These are phyloP conservation scores for Talaromyces liani DNA, from an alignment of 495 filamentous ascomycete genomes.

Conservation along the genomic window DNA sequence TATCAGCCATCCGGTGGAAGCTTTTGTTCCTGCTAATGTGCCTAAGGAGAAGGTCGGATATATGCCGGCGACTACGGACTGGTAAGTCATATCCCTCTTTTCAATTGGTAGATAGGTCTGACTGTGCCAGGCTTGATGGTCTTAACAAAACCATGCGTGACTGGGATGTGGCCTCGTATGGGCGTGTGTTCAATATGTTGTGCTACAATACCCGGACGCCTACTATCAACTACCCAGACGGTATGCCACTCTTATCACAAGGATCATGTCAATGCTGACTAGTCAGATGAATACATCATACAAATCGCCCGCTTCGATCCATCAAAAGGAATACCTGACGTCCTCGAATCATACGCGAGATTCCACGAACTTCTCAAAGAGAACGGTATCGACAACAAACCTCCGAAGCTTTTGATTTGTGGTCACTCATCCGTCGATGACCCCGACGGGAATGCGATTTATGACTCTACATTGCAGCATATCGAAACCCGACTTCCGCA, in stretches of 20 bases:
- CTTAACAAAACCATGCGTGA: slow-evolving; percentile 71
- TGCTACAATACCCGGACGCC: slow-evolving; percentile 51
- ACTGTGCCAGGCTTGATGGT: slow-evolving; percentile 61
- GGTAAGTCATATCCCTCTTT: slow-evolving; percentile 31
- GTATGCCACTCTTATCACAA: slow-evolving; percentile 20
- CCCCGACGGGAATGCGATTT: slow-evolving; percentile 68
- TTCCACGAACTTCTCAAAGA: slow-evolving; percentile 54
- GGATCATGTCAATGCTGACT: neutral
- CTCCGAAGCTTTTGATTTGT: slow-evolving; percentile 69
- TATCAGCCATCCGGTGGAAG: slow-evolving; percentile 74
- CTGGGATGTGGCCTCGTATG: slow-evolving; percentile 72
- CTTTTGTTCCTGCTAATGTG: slow-evolving; percentile 67
- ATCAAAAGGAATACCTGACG: slow-evolving; percentile 76
- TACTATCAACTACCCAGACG: slow-evolving; percentile 58
- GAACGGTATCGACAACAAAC: slow-evolving; percentile 29
- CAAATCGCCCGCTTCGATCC: slow-evolving; percentile 87
- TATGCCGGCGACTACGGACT: slow-evolving; percentile 80
- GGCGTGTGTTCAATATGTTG: slow-evolving; percentile 61
- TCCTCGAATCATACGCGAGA: slow-evolving; percentile 69
- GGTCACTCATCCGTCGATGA: slow-evolving; percentile 84
- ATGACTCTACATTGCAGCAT: slow-evolving; percentile 59
- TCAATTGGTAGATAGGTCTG: slow-evolving; percentile 7
- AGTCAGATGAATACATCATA: slow-evolving; percentile 60
- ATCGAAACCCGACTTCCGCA: slow-evolving; percentile 50
- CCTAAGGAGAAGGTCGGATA: slow-evolving; percentile 62